Percentiles rank a stretch among this genome's conserved stretches.
These are phyloP conservation scores for Fusarium neocosmosporiellum DNA, from an alignment of 2,329 filamentous ascomycete genomes.

Conservation along the genomic window DNA sequence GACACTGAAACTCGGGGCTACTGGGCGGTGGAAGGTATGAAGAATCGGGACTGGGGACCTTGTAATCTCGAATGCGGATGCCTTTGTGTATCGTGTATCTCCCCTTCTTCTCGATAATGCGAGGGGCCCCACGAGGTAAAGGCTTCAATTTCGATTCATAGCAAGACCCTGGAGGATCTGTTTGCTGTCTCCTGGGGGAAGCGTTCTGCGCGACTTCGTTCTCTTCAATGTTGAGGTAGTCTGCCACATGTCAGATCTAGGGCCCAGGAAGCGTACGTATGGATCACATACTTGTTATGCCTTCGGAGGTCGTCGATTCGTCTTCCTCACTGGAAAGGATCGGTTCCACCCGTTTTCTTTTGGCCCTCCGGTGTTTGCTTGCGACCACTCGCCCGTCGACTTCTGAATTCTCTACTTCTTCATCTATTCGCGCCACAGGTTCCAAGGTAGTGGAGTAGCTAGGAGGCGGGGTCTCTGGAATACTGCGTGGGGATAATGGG, in stretches of 20 bases:
- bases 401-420: background rate
- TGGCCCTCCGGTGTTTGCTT: background rate
- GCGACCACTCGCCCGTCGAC: background rate
- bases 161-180: background rate
- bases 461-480: conserved; percentile 33
- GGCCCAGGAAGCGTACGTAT: background rate
- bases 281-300: background rate
- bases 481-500: conserved; percentile 16
- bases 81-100: conserved; percentile 44
- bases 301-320: background rate
- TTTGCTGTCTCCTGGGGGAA: background rate
- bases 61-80: conserved; percentile 46
- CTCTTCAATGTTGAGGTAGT: background rate
- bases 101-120: conserved; percentile 41
- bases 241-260: conserved; percentile 1
- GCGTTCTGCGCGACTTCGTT: background rate
- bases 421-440: background rate
- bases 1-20: conserved; percentile 42
- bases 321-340: conserved; percentile 20
- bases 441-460: background rate
- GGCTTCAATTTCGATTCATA: conserved; percentile 28
- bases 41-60: conserved; percentile 23
- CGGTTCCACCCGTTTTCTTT: conserved; percentile 32
- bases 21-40: background rate
- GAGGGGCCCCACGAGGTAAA: conserved; percentile 43